Evolutionary conservation across 169 alveolate genomes (phyloP), one percentile per base, ranked within the genome.

Genomic region (Plasmodium coatneyi): DNA sequence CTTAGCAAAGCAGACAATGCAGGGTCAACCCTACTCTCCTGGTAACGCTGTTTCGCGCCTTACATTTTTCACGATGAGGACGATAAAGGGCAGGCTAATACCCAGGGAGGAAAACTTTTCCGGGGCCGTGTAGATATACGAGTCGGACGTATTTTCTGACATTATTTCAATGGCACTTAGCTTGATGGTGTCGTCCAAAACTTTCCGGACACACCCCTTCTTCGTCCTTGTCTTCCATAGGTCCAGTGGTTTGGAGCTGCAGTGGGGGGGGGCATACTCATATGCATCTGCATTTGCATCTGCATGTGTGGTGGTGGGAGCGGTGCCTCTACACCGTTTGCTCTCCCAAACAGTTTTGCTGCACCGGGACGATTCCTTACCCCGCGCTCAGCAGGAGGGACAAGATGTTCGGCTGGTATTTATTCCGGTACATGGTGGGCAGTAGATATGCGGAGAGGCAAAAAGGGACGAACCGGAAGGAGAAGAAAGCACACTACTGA

Each of bases 371-470:
- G 56, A 3, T n/a, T 25, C 16, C 52, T 89, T 89, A 89, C 94
- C 94, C 94, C 16, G 94, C 90, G 34, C 94, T 89, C 52, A 80
- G 82, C 78, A 89, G 43, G 52, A 89, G 89, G 32, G 94, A 80
- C 32, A 89, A 36, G 19, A 89, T 72, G 7, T 89, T 89, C 30
- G 94, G 91, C 79, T 80, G 91, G 32, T 30, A 89, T 52, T 89
- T 89, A 16, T 89, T 60, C 72, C 90, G 80, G 19, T 89, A 89
- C 94, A 89, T 89, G 56, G n/a, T 82, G 76, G 9, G 54, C 74
- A 43, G 25, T 49, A 84, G 56, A 7, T 60, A 60, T 60, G 74
- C 34, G 32, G 34, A 25, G 41, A 66, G 76, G n/a, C 0, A 66
- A 66, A 49, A 9, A 9, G 6, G 60, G 60, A 43, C n/a, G 54